Evolutionary conservation across 106 monocot genomes (phyloP).

Genomic region (Platanthera zijinensis): DNA sequence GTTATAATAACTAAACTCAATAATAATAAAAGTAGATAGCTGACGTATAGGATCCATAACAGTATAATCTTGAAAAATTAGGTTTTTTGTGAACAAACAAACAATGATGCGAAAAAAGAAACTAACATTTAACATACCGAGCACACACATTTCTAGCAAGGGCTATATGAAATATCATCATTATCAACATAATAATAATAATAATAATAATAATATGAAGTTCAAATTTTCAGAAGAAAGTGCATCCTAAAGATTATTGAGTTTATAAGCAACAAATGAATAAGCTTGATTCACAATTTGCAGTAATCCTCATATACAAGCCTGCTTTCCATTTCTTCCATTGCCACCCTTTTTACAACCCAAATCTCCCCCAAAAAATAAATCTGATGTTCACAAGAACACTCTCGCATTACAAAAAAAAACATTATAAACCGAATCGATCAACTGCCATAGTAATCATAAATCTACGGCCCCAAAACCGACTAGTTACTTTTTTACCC

Average conservation of each 20-base stretch:
- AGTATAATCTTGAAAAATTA: too few species aligned
- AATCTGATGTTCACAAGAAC: not conserved
- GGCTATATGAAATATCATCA: too few species aligned
- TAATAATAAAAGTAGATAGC: too few species aligned
- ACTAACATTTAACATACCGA: too few species aligned
- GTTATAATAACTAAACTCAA: too few species aligned
- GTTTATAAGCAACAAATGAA: not conserved
- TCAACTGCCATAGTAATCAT: not conserved
- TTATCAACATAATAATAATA: too few species aligned
- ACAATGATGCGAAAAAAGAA: too few species aligned
- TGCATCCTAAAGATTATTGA: not conserved
- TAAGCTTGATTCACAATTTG: constrained; percentile 7
- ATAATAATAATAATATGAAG: too few species aligned
- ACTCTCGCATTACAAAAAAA: not conserved
- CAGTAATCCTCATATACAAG: constrained; percentile 4
- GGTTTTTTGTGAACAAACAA: too few species aligned
- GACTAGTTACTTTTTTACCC: not conserved
- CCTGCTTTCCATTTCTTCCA: not conserved
- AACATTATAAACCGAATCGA: not conserved
- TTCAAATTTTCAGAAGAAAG: too few species aligned
- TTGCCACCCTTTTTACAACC: not conserved
- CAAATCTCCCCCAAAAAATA: not conserved
- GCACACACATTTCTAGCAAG: too few species aligned
- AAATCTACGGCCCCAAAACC: not conserved
- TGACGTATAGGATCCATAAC: too few species aligned